Evolutionary conservation across 148 eudicot genomes (phyloP), one percentile per base, ranked within the genome.

Genomic region (Simmondsia chinensis): DNA sequence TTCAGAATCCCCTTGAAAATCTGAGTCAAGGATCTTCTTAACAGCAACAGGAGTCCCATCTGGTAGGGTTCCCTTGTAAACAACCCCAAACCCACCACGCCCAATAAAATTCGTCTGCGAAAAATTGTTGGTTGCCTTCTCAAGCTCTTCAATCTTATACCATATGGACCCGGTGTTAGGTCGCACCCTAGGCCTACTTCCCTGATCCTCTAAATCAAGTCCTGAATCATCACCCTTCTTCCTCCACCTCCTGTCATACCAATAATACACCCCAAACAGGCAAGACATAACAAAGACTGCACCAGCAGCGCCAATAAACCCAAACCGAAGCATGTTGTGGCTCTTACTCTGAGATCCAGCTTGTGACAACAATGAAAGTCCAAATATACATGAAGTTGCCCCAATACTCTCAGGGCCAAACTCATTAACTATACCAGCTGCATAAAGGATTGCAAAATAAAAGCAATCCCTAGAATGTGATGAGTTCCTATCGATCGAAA

Each of bases 81-180:
- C 83, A 16, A 79, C 39, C 16, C 95, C 95, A 49, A 65, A 78
- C 29, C 86, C 91, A 10, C 95, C 95, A 41, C 79, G 64, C 23
- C 87, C 91, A 2, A 86, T 76, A 5, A 75, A 81, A 45, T 86
- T 86, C 64, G 73, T 65, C 10, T 49, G 51, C 4, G 87, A 78
- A 45, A 86, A 86, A 25, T 60, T 51, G 20, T 65, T 50, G 1
- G 95, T 86, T 3, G 83, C 95, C 51, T 50, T 73, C 48, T 56
- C 78, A 20, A 85, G 71, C 13, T 85, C 86, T 7, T 75, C 68
- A 20, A 63, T 50, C 13, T 73, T 75, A 50, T 52, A 86, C 95
- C 91, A 81, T 46, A 72, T 85, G 0, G 95, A 76, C 12, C 73
- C 79, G 6, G 75, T 59, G 46, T 63, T 72, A 22, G 89, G 89